Conservation (phyloP, 2,329 filamentous ascomycete species). For the Diaporthe velutina region DNA sequence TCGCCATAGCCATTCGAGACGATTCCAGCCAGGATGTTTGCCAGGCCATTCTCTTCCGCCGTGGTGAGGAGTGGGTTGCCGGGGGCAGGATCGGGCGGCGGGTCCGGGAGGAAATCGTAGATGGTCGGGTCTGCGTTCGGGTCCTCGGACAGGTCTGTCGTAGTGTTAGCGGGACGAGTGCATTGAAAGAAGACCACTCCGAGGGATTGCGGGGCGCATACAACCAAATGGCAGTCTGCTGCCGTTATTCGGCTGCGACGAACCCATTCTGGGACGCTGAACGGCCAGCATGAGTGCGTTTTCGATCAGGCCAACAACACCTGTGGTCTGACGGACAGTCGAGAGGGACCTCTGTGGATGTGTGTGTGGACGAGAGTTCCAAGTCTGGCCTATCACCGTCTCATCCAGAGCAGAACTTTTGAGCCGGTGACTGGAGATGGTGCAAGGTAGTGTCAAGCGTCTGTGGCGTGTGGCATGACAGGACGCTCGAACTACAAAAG, state of each 20-base stretch:
- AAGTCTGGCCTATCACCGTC: not conserved
- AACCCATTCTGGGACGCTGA: conserved; percentile 71
- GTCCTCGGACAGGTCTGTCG: conserved; percentile 29
- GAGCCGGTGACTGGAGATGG: conserved; percentile 8
- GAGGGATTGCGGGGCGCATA: conserved; percentile 56
- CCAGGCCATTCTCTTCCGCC: conserved; percentile 69
- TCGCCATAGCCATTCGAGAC: conserved; percentile 58
- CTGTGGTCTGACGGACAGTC: conserved; percentile 25
- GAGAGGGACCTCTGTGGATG: not conserved
- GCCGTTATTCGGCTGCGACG: conserved; percentile 67
- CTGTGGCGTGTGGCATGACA: conserved; percentile 19
- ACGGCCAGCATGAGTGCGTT: conserved; percentile 69
- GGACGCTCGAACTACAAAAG: not conserved
- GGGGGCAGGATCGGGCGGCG: conserved; percentile 72
- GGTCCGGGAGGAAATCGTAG: conserved; percentile 57
- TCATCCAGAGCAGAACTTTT: not conserved
- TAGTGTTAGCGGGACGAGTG: conserved; percentile 1
- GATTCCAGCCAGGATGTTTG: conserved; percentile 69
- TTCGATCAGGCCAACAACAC: conserved; percentile 37
- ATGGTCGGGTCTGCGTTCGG: conserved; percentile 31
- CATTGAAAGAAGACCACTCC: not conserved
- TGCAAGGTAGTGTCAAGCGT: conserved; percentile 16
- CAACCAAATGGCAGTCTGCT: conserved; percentile 74
- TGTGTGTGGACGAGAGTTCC: not conserved
- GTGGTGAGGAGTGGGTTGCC: conserved; percentile 73